Evolutionary conservation across 768 basidiomycete species (phyloP), one percentile per base, ranked within the genome.

Genomic region (Rhodotorula diobovata): DNA sequence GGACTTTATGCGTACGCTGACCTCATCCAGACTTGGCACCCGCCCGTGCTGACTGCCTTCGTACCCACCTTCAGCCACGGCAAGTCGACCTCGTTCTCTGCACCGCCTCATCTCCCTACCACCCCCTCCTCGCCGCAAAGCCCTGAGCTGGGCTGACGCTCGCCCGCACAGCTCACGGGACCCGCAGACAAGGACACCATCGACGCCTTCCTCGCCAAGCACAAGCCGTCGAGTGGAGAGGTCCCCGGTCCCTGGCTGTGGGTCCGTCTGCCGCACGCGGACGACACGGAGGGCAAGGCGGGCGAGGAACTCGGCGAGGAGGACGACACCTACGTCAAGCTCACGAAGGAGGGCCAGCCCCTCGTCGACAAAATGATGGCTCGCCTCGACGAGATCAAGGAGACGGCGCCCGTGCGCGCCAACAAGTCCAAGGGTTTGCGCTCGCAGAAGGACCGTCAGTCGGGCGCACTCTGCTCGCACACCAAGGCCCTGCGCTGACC

Each of bases 401-500:
- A 43, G 28, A 64, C 48, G 18, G 71, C 71, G 8, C 71, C 65
- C 1, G 37, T 45, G 12, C 63, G 67, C 34, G 67, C 54, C 25
- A 73, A 73, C 32, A 73, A 73, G n/a, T 46, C 58, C 56, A 21
- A 43, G 20, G 64, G 67, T 10, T 45, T 56, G 11, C 56, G 66
- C 51, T 32, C 45, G 6, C 72, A 73, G 58, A 73, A 70, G 54
- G 50, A 65, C 35, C 53, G 65, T 71, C 57, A n/a, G 70, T 61
- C 18, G n/a, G n/a, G n/a, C n/a, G 46, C 46, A 6, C 11, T 21
- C 56, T 21, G 7, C 34, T 56, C 55, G 39, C 16, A 45, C 45
- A 14, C 15, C 10, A 18, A 9, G 45, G 8, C 12, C 45, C 10
- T 45, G 10, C 45, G 45, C 45, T 18, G 15, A 45, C 4, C 4